A percentile compares a stretch with the other conserved stretches of the same genome.
Conservation (phyloP, 2,329 filamentous ascomycete genomes). For the Scorias spongiosa region DNA sequence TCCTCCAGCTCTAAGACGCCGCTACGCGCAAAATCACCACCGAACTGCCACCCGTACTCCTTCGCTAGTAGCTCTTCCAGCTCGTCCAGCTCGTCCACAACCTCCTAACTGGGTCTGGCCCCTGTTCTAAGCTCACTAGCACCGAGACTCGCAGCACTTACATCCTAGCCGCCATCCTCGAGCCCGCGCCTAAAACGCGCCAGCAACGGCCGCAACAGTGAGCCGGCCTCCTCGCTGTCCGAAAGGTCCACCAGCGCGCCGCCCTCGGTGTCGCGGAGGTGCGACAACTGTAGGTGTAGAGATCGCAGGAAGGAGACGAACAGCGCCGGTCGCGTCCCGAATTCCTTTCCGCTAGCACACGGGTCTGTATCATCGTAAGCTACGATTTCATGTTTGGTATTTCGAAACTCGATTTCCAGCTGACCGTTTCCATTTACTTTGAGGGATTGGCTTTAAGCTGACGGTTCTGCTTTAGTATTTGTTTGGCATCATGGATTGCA, state of each 20-base stretch:
- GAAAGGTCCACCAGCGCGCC: conserved; percentile 43
- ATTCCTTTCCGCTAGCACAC: no score
- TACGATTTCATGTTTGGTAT: no score
- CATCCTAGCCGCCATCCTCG: conserved; percentile 21
- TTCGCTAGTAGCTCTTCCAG: conserved; percentile 39
- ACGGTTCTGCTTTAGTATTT: not conserved
- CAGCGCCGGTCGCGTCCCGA: conserved; percentile 29
- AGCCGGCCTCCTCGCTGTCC: conserved; percentile 33
- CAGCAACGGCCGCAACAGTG: conserved; percentile 37
- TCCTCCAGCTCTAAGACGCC: conserved; percentile 48
- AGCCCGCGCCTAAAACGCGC: conserved; percentile 36
- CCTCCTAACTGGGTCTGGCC: conserved; percentile 2
- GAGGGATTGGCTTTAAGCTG: no score
- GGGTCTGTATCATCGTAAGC: no score
- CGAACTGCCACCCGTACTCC: conserved; percentile 44
- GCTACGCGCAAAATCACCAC: conserved; percentile 36
- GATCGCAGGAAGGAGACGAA: conserved; percentile 37
- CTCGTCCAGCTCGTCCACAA: conserved; percentile 39
- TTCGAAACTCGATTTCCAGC: no score
- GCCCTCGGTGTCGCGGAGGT: conserved; percentile 43
- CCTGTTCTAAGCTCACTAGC: conserved; percentile 17
- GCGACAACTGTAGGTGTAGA: conserved; percentile 37
- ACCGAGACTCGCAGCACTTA: conserved; percentile 16
- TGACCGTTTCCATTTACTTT: no score
- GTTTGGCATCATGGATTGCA: not conserved